phyloP scores from a whole-genome alignment of 169 alveolate genomes.

The Babesia bigemina region DNA sequence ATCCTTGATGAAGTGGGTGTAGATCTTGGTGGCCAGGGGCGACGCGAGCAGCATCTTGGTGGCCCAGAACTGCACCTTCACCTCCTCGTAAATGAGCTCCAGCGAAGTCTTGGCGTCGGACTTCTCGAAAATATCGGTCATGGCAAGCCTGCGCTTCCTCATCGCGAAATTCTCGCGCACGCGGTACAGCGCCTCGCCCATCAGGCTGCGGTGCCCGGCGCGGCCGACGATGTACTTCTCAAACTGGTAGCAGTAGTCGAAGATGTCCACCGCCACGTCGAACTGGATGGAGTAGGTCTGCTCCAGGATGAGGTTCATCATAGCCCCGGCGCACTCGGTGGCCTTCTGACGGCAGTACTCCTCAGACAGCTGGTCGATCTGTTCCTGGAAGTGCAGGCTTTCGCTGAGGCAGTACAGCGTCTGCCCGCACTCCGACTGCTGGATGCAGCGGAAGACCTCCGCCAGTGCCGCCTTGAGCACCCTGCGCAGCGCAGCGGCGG shows the following conservation, averaged over 20 bases:
- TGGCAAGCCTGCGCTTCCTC: slow-evolving; percentile 74
- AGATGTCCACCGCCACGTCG: slow-evolving; percentile 84
- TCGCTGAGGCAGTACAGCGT: slow-evolving; percentile 73
- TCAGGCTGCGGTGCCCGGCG: slow-evolving; percentile 69
- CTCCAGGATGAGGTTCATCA: slow-evolving; percentile 85
- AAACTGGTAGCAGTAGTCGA: slow-evolving; percentile 82
- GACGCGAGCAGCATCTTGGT: slow-evolving; percentile 83
- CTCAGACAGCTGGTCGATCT: slow-evolving; percentile 76
- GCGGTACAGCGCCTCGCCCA: slow-evolving; percentile 72
- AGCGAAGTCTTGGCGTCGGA: slow-evolving; percentile 73
- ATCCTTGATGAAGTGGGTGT: slow-evolving; percentile 83
- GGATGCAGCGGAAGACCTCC: slow-evolving; percentile 78
- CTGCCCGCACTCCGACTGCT: slow-evolving; percentile 67
- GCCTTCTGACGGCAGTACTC: slow-evolving; percentile 84
- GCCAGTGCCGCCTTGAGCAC: slow-evolving; percentile 80
- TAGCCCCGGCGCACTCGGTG: slow-evolving; percentile 78
- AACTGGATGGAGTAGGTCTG: slow-evolving; percentile 87
- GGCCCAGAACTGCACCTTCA: slow-evolving; percentile 86
- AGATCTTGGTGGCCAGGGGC: slow-evolving; percentile 82
- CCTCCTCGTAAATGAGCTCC: slow-evolving; percentile 81
- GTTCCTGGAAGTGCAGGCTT: slow-evolving; percentile 74
- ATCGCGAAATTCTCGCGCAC: slow-evolving; percentile 75
- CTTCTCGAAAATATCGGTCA: slow-evolving; percentile 75
- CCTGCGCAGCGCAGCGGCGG: slow-evolving; percentile 83
- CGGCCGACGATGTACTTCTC: slow-evolving; percentile 80